These are phyloP conservation scores for Ustanciosporium gigantosporum DNA, from an alignment of 1,284 basidiomycete genomes.

Conservation along the genomic window DNA sequence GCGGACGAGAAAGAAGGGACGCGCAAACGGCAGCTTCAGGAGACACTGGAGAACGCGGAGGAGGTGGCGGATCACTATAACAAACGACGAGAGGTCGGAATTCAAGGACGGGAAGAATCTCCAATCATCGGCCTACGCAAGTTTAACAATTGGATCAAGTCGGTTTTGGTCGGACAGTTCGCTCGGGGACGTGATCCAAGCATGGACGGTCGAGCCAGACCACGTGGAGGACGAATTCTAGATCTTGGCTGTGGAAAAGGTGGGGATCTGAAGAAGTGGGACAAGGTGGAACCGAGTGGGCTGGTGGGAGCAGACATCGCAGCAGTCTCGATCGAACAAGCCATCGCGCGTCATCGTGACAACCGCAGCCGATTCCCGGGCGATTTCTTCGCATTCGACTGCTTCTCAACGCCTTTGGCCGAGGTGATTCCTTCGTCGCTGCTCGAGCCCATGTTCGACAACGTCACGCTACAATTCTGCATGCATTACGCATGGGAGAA, in stretches of 20 bases:
- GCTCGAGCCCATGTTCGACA: constrained; percentile 75
- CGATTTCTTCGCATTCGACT: constrained; percentile 83
- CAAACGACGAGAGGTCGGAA: constrained; percentile 84
- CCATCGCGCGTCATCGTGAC: constrained; percentile 69
- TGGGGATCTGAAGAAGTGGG: constrained; percentile 95
- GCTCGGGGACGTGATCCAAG: constrained; percentile 18
- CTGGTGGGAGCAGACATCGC: constrained; percentile 89
- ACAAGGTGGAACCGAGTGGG: constrained; percentile 78
- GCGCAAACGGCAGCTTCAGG: constrained; percentile 15
- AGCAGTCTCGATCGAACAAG: constrained; percentile 85
- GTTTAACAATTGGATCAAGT: constrained; percentile 86
- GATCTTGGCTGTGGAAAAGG: constrained; percentile 98
- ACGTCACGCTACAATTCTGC: constrained; percentile 97
- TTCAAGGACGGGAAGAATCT: constrained; percentile 80
- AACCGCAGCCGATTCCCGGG: constrained; percentile 71
- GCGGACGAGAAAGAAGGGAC: neutral
- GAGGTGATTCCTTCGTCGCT: constrained; percentile 71
- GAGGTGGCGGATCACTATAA: constrained; percentile 68
- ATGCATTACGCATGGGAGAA: constrained; percentile 99
- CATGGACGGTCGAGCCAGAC: constrained; percentile 15
- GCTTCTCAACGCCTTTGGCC: constrained; percentile 75
- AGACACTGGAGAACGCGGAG: constrained; percentile 29
- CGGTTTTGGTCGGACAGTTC: constrained; percentile 39
- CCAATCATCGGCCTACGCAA: constrained; percentile 94
- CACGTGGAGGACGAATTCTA: constrained; percentile 72